Base-by-base conservation (phyloP, 345 rosid species). In the Pistacia atlantica region DNA sequence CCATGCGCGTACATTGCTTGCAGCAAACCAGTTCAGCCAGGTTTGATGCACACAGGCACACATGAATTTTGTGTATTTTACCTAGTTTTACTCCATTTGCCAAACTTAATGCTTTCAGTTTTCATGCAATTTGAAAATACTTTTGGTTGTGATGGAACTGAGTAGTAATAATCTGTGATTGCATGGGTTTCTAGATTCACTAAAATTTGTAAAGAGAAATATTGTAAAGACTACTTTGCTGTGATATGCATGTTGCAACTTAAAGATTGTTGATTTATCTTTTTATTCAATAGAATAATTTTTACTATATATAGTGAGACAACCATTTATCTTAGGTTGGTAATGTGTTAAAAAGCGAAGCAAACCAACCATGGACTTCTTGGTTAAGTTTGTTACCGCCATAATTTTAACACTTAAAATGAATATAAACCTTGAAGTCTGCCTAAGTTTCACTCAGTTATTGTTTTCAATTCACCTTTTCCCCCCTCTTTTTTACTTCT, bases 11-110 rank as follows among this genome's bases (percentile, higher is more conserved):
- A 96, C 97, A 18, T 88, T 96, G 85, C 97, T 96, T 79, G 97
- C 98, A 63, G 98, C 97, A 58, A 91, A 96, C 65, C 97, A 96
- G 86, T 93, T 87, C 84, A 84, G 91, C 69, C 90, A 93, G 99
- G 99, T 94, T 86, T 70, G 67, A 58, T 67, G 57, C 69, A 61
- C 77, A 65, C 55, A 11, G 33, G 3, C 49, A 42, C 18, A 28
- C 48, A 48, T 54, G 16, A 68, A 63, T 22, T 49, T 62, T 55
- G 14, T 55, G 59, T 22, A 28, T 55, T 58, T 8, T 46, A 70
- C 67, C 51, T 46, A 16, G 9, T 61, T 60, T 70, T 52, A 20
- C 33, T 77, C 38, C 37, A 48, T 49, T 48, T 60, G 37, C 65
- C 37, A 60, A 60, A 60, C 45, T 22, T 49, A 18, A 28, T 58